Evolutionary conservation across 164 flowering plant genomes (phyloP).

Genomic region (Euptelea pleiosperma): DNA sequence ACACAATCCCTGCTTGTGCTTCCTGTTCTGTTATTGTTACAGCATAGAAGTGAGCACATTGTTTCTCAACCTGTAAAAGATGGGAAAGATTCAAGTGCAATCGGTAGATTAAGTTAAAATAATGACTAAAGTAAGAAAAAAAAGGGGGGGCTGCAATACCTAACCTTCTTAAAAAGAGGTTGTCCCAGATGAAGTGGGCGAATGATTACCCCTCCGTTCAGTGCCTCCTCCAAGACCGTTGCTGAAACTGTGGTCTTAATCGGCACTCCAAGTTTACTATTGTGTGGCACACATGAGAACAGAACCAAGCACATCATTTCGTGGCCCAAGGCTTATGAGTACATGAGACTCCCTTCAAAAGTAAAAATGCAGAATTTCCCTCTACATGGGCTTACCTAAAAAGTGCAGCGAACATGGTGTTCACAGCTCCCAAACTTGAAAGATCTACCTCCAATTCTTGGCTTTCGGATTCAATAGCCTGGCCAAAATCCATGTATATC

Average conservation of each 20-base stretch:
- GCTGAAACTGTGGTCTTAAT: constrained; percentile 95
- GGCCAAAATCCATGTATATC: constrained; percentile 3
- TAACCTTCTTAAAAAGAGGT: constrained; percentile 60
- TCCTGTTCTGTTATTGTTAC: constrained; percentile 76
- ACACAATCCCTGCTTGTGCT: constrained; percentile 72
- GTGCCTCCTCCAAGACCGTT: constrained; percentile 90
- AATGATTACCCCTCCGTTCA: constrained; percentile 63
- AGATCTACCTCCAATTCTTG: constrained; percentile 95
- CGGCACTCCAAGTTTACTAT: constrained; percentile 95
- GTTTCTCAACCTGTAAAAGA: constrained; percentile 82
- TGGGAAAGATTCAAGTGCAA: not conserved
- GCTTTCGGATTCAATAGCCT: constrained; percentile 91
- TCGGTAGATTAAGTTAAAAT: constrained; percentile 2
- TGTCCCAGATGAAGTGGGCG: constrained; percentile 64
- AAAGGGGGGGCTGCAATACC: constrained; percentile 1
- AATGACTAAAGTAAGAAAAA: constrained; percentile 1
- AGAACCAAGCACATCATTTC: constrained; percentile 7
- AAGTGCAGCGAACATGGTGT: constrained; percentile 96
- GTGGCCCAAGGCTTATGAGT: not conserved
- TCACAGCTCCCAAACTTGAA: constrained; percentile 88
- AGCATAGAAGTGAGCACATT: constrained; percentile 87
- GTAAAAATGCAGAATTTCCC: not conserved
- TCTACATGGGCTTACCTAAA: constrained; percentile 58
- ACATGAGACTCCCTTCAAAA: not conserved
- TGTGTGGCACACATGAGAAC: constrained; percentile 7